phyloP scores from a whole-genome alignment of 2,329 filamentous ascomycete species.

The Myotisia sp. region DNA sequence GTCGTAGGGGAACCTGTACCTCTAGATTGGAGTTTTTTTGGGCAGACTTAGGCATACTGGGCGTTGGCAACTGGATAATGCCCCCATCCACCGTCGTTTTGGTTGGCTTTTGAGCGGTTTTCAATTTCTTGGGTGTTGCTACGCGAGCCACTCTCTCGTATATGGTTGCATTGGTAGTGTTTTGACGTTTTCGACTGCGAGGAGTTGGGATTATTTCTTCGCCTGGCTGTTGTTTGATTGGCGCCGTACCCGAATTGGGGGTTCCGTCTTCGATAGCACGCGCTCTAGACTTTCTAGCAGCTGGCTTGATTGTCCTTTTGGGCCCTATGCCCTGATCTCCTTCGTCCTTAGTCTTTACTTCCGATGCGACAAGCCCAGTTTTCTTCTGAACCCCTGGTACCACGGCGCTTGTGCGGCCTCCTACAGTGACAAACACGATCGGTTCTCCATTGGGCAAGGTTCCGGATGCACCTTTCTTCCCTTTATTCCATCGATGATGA shows the following conservation, averaged over 20 bases:
- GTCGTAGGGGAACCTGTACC: slow-evolving; percentile 5
- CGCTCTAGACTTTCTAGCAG: not conserved
- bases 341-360: slow-evolving; percentile 3
- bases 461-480: slow-evolving; percentile 54
- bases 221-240: too few relatives aligned
- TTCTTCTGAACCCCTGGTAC: slow-evolving; percentile 81
- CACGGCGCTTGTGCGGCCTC: slow-evolving; percentile 79
- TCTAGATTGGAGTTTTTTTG: slow-evolving; percentile 6
- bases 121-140: not conserved
- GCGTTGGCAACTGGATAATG: too few relatives aligned
- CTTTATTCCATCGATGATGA: slow-evolving; percentile 78
- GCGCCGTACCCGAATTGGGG: too few relatives aligned
- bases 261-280: not conserved
- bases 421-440: slow-evolving; percentile 75
- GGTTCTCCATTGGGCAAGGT: slow-evolving; percentile 70
- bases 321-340: not conserved
- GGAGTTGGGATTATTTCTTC: too few relatives aligned
- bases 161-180: not conserved
- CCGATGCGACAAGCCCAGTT: slow-evolving; percentile 44
- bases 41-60: too few relatives aligned
- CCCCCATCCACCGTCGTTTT: not conserved
- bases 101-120: too few relatives aligned
- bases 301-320: not conserved
- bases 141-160: not conserved
- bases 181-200: too few relatives aligned